Percentiles rank a stretch among this genome's conserved stretches.
Conservation (phyloP, 1,139 yeast genomes). For the Eremothecium gossypii region DNA sequence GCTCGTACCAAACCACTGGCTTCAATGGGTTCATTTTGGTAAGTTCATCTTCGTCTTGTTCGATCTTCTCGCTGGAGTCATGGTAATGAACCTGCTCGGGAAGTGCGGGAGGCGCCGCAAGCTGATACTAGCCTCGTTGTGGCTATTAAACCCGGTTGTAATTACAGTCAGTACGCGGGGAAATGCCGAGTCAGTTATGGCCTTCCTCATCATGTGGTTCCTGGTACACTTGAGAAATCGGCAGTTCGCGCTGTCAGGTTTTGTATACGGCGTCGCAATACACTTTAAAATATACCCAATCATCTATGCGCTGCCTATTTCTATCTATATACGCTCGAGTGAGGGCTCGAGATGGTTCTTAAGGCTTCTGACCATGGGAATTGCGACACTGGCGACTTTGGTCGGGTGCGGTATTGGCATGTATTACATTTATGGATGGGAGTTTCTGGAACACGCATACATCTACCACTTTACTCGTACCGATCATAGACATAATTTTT, state of each 20-base stretch:
- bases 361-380: conserved; percentile 20
- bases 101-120: conserved; percentile 4
- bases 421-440: conserved; percentile 63
- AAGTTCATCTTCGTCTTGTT: conserved; percentile 66
- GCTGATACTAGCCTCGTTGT: conserved; percentile 39
- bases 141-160: conserved; percentile 95
- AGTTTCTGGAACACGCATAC: conserved; percentile 71
- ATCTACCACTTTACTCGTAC: conserved; percentile 72
- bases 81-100: conserved; percentile 43
- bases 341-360: conserved; percentile 27
- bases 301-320: conserved; percentile 58
- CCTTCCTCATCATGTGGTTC: conserved; percentile 62
- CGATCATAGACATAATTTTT: conserved; percentile 93
- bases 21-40: conserved; percentile 52
- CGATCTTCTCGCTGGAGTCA: conserved; percentile 71
- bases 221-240: conserved; percentile 38
- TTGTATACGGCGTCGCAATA: conserved; percentile 64
- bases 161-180: conserved; percentile 90
- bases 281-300: conserved; percentile 91
- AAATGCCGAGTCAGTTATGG: conserved; percentile 81
- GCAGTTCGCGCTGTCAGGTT: conserved; percentile 43
- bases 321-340: conserved; percentile 18
- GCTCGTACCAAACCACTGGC: conserved; percentile 50
- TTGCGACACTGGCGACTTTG: conserved; percentile 34
- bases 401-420: conserved; percentile 41